Evolutionary conservation across 257 asterid species (phyloP).

Genomic region (Scutellaria minor): DNA sequence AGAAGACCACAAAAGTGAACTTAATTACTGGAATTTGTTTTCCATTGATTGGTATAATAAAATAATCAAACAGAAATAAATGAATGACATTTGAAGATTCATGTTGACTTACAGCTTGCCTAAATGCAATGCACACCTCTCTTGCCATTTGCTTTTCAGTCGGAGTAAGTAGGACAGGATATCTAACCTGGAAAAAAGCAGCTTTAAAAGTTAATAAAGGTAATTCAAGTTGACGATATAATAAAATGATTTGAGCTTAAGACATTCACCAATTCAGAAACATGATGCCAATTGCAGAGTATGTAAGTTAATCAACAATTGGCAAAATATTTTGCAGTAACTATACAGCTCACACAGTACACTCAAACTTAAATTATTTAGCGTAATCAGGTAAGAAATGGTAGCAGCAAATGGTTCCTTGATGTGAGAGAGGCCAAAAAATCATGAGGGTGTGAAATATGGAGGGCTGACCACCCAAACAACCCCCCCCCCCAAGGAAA

Average conservation of each 20-base stretch:
- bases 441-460: no score
- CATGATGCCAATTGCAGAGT: constrained; percentile 17
- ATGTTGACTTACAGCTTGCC: constrained; percentile 85
- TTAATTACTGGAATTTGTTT: constrained; percentile 20
- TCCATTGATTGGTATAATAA: constrained; percentile 14
- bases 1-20: constrained; percentile 10
- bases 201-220: constrained; percentile 19
- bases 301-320: constrained; percentile 5
- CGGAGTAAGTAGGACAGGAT: constrained; percentile 98
- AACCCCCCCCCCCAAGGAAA: no score
- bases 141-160: constrained; percentile 97
- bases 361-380: constrained; percentile 18
- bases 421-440: no score
- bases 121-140: constrained; percentile 93
- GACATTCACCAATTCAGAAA: constrained; percentile 29
- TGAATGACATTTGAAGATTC: constrained; percentile 15
- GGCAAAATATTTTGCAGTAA: constrained; percentile 6
- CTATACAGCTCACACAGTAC: neutral
- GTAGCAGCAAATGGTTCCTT: no score
- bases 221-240: constrained; percentile 20
- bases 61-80: constrained; percentile 1
- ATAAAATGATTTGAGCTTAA: constrained; percentile 4
- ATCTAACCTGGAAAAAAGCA: constrained; percentile 69
- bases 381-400: neutral
- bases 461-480: no score